Base-by-base conservation (phyloP, 257 asterid species). In the Forsythia viridissima region DNA sequence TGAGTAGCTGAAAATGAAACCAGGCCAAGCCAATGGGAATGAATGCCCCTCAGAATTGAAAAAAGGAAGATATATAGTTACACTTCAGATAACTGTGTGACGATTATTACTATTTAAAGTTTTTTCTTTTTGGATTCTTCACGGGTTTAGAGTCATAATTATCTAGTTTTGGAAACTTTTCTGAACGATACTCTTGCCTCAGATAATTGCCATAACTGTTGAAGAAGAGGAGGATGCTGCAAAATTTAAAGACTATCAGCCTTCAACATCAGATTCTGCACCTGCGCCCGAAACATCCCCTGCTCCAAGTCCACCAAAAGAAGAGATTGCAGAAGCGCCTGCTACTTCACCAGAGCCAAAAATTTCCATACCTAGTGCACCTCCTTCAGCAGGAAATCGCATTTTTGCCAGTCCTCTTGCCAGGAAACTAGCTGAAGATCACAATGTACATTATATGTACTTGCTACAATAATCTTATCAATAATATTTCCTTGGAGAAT, bases 181-280 rank as follows among this genome's bases (percentile, higher is more conserved):
- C 71, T 69, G 79, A 69, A 55, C 20, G 52, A 8, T 68, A 41
- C 69, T 74, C 52, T 70, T 73, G 63, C 66, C 63, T 61, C 51
- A 93, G 99, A 82, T 89, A 79, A 96, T 96, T 84, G 91, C 96
- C 74, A 79, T 91, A 59, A 96, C 97, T 39, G 98, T 96, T 78
- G 97, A 96, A 89, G 99, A 93, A 74, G 97, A 93, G 88, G 97
- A 73, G 73, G 97, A 88, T 82, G 41, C 85, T 77, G 88, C 86
- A 36, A 96, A 96, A 76, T 92, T 96, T 80, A 92, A 91, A 80
- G 97, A 92, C 85, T 93, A 86, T 81, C 79, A 84, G 77, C 93
- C 91, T 72, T 86, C 96, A 74, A 16, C 94, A 85, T 79, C 94
- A 74, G 97, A 80, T 83, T 87, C 91, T 89, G 92, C 89, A 76